These are phyloP conservation scores for Pythium phragmiticola DNA, from an alignment of 352 stramenopile species.

Conservation along the genomic window DNA sequence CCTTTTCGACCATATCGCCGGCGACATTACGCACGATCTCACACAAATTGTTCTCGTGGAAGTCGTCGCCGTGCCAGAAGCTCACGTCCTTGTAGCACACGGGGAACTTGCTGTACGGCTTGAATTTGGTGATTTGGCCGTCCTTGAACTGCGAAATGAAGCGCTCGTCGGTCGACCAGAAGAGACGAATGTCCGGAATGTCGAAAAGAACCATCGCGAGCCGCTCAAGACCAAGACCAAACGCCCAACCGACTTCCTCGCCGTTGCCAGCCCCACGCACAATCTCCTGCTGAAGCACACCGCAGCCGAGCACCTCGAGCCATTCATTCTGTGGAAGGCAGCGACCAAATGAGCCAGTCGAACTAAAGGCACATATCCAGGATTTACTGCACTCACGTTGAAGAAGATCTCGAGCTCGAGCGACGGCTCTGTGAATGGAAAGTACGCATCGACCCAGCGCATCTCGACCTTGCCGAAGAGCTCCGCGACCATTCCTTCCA, in stretches of 20 bases:
- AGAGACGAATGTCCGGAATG: conserved; percentile 99
- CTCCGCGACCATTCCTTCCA: conserved; percentile 93
- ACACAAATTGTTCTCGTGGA: conserved; percentile 97
- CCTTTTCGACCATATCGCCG: conserved; percentile 97
- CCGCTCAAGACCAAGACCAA: conserved; percentile 97
- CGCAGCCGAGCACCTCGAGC: conserved; percentile 98
- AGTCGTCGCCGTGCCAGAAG: conserved; percentile 93
- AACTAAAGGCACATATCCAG: neutral
- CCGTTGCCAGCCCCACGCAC: conserved; percentile 83
- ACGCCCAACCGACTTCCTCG: conserved; percentile 95
- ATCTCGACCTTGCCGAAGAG: conserved; percentile 94
- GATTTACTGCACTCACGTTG: conserved; percentile 48
- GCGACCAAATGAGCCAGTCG: neutral
- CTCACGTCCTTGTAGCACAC: conserved; percentile 98
- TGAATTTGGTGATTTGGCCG: conserved; percentile 95
- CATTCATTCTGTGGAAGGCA: conserved; percentile 85
- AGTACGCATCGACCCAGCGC: conserved; percentile 98
- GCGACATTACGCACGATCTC: conserved; percentile 95
- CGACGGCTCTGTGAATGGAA: conserved; percentile 98
- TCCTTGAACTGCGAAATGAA: conserved; percentile 93
- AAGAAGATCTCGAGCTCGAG: conserved; percentile 99
- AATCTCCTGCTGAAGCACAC: conserved; percentile 96
- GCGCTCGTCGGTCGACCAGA: conserved; percentile 96
- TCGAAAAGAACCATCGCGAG: conserved; percentile 99
- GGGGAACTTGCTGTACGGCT: conserved; percentile 99